Evolutionary conservation across 1,284 basidiomycete genomes (phyloP).

Genomic region (Apiotrichum sp.): DNA sequence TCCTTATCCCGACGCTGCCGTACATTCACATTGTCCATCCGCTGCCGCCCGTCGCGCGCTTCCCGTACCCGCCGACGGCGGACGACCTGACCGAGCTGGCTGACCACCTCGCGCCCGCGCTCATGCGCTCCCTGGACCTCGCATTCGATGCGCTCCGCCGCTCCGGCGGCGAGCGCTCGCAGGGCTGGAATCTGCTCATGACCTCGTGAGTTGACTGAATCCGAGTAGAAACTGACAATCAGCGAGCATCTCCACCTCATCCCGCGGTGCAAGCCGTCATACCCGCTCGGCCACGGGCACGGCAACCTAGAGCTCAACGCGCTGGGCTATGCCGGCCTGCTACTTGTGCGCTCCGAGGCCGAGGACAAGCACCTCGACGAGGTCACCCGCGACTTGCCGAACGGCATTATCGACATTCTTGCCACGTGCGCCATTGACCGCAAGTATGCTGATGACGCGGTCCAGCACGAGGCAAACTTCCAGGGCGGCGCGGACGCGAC

Average conservation of each 20-base stretch:
- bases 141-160: slow-evolving; percentile 58
- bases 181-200: slow-evolving; percentile 69
- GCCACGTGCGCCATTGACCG: slow-evolving; percentile 37
- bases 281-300: slow-evolving; percentile 22
- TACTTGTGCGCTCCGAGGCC: slow-evolving; percentile 70
- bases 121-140: slow-evolving; percentile 70
- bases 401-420: slow-evolving; percentile 35
- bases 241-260: slow-evolving; percentile 72
- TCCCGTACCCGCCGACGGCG: slow-evolving; percentile 51
- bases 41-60: slow-evolving; percentile 46
- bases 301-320: slow-evolving; percentile 63
- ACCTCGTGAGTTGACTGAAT: slow-evolving; percentile 48
- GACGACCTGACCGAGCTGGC: slow-evolving; percentile 49
- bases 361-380: slow-evolving; percentile 61
- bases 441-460: slow-evolving; percentile 37
- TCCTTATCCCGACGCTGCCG: slow-evolving; percentile 60
- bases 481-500: slow-evolving; percentile 14
- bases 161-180: slow-evolving; percentile 28
- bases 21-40: slow-evolving; percentile 70
- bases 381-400: slow-evolving; percentile 10
- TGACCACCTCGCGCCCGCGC: slow-evolving; percentile 56
- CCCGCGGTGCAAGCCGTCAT: slow-evolving; percentile 54
- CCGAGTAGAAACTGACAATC: too few relatives aligned
- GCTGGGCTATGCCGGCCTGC: slow-evolving; percentile 77
- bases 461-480: slow-evolving; percentile 25